Evolutionary conservation across 163 green algal species (phyloP), one percentile per base, ranked within the genome.

Genomic region (Prototheca stagnorum): DNA sequence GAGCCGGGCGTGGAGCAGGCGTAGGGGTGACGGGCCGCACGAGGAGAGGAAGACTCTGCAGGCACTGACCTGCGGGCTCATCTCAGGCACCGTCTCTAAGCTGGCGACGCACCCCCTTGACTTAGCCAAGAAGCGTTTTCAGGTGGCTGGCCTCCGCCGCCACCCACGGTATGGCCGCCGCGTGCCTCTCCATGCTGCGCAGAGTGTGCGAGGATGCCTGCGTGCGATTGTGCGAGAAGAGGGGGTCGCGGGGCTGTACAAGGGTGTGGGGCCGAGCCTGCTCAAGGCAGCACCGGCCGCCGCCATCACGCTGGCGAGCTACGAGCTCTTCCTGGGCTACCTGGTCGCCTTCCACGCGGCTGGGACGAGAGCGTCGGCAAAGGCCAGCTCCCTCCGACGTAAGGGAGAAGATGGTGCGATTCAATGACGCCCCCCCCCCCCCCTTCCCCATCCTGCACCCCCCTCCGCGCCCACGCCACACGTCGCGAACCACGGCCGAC

Each of bases 41-140:
- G 20, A 33, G 41, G 20, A 19, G 41, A n/a, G n/a, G n/a, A 44
- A 15, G 21, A 35, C 39, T 33, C 20, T 53, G 20, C 55, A 67
- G 39, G 50, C 52, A 7, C 84, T 88, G 44, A 25, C 78, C 42
- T 85, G 73, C 53, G 80, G 79, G 6, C 64, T 92, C 42, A 57
- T 42, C 15, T 68, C 80, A n/a, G 80, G 80, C 23, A 73, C 61
- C 28, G 9, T 82, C 2, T 70, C 78, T 45, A 91, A 97, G 65
- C 57, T 90, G 41, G 75, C 50, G 9, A 88, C 77, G 1, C 85
- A 95, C 59, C 87, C 87, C 9, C 59, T 97, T 49, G 89, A 98
- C 55, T 85, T 98, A 14, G 78, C 80, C 25, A 98, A 97, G 65
- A 97, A 97, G 67, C 54, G 88, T 5, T 93, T 85, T 54, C 87